phyloP scores from a whole-genome alignment of 352 stramenopile genomes.

The Pythium aristosporum region DNA sequence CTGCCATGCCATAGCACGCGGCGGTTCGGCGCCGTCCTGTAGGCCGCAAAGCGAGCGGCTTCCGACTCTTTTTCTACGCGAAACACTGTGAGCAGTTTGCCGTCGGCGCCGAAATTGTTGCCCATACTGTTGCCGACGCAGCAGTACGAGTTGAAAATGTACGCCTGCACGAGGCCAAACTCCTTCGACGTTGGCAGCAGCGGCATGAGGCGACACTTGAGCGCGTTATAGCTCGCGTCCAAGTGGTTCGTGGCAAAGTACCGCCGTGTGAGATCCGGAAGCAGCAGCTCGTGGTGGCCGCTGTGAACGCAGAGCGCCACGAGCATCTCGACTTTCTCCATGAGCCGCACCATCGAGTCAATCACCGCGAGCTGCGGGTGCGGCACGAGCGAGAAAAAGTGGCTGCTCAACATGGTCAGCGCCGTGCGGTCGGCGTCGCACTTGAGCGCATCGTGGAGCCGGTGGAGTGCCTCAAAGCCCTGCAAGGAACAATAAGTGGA shows the following conservation, averaged over 20 bases:
- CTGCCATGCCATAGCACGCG: slow-evolving; percentile 88
- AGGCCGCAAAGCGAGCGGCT: slow-evolving; percentile 50
- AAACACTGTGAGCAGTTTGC: slow-evolving; percentile 59
- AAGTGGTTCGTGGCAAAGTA: slow-evolving; percentile 58
- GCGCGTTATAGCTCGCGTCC: slow-evolving; percentile 55
- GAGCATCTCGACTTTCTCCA: slow-evolving; percentile 59
- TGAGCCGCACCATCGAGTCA: slow-evolving; percentile 69
- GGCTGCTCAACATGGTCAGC: slow-evolving; percentile 52
- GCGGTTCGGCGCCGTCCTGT: slow-evolving; percentile 48
- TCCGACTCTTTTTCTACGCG: slow-evolving; percentile 54
- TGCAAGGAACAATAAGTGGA: slow-evolving; percentile 10
- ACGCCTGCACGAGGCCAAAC: slow-evolving; percentile 61
- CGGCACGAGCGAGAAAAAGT: slow-evolving; percentile 70
- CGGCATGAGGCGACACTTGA: slow-evolving; percentile 51
- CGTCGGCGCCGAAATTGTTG: slow-evolving; percentile 43
- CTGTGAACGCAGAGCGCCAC: slow-evolving; percentile 47
- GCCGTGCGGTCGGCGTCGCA: slow-evolving; percentile 36
- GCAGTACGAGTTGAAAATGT: slow-evolving; percentile 72
- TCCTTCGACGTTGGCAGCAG: slow-evolving; percentile 42
- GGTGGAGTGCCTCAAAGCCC: slow-evolving; percentile 62
- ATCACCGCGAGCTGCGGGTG: slow-evolving; percentile 52
- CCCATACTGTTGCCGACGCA: slow-evolving; percentile 31
- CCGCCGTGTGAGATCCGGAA: slow-evolving; percentile 32
- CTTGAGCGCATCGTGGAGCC: slow-evolving; percentile 57
- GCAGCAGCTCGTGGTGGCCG: slow-evolving; percentile 33